phyloP scores from a whole-genome alignment of 208 protist species.

The Wallacemonas rigidus region DNA sequence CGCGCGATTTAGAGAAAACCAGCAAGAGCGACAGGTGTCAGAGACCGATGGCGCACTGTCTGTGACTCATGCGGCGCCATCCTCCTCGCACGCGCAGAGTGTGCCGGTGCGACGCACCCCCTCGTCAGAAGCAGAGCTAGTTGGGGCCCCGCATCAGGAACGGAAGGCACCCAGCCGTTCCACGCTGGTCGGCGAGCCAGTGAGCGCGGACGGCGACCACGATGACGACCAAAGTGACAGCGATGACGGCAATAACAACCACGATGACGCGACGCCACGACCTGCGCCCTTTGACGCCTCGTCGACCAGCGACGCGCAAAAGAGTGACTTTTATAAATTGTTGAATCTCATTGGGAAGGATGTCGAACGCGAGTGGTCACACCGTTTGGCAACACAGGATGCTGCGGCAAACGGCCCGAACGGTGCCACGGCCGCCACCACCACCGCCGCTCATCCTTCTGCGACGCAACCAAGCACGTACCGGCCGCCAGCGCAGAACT shows the following conservation, averaged over 20 bases:
- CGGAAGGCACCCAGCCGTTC: no score
- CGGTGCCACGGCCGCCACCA: neutral
- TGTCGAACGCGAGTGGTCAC: conserved; percentile 28
- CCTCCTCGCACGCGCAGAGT: no score
- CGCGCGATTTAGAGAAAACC: neutral
- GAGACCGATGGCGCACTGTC: neutral
- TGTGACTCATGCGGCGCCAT: neutral
- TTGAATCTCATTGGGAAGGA: conserved; percentile 50
- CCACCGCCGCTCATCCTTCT: neutral
- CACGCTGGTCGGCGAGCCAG: no score
- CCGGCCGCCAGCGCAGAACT: conserved; percentile 43
- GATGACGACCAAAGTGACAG: neutral
- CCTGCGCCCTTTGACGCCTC: neutral
- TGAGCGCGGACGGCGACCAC: neutral
- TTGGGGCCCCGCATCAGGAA: no score
- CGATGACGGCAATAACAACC: no score
- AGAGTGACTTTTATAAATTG: conserved; percentile 49
- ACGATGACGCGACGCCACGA: neutral
- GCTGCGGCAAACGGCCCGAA: neutral
- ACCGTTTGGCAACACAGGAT: neutral
- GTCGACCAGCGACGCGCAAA: conserved; percentile 8
- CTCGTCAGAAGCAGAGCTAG: no score
- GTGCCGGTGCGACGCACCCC: no score
- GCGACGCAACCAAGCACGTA: conserved; percentile 10
- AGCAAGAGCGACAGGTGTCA: neutral